Conservation (phyloP, 345 rosid genomes). For the Eutrema japonicum region DNA sequence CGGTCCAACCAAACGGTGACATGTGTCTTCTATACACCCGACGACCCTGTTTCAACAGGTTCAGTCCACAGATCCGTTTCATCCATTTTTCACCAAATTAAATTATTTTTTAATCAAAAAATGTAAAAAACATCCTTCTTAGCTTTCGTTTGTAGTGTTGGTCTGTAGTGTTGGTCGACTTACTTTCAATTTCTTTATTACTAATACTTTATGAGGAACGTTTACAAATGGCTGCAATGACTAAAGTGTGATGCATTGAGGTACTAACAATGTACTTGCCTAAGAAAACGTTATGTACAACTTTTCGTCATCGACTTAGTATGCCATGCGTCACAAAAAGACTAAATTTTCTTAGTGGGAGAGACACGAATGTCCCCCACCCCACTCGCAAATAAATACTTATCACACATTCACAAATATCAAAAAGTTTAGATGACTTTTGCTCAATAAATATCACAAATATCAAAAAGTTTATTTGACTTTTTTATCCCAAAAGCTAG, state of each 20-base stretch:
- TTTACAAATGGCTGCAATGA: neutral
- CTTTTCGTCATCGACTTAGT: slow-evolving; percentile 6
- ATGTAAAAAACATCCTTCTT: no score
- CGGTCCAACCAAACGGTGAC: no score
- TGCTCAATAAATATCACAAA: slow-evolving; percentile 3
- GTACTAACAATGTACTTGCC: slow-evolving; percentile 33
- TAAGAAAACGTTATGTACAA: neutral
- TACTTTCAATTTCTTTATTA: neutral
- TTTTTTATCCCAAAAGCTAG: neutral
- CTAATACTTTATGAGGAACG: slow-evolving; percentile 6
- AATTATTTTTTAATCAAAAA: no score
- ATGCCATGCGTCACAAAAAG: slow-evolving; percentile 9
- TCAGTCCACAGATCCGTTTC: no score
- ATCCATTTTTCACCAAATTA: no score
- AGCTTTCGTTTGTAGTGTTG: neutral
- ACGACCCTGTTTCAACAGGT: no score
- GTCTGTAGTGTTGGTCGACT: slow-evolving; percentile 18
- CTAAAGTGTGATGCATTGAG: slow-evolving; percentile 17
- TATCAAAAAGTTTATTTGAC: slow-evolving; percentile 24
- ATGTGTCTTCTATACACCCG: no score
- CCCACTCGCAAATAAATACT: slow-evolving; percentile 14
- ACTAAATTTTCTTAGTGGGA: neutral
- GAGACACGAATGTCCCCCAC: slow-evolving; percentile 18
- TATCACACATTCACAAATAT: slow-evolving; percentile 1
- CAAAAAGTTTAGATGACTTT: slow-evolving; percentile 18